Evolutionary conservation across 129 eudicot genomes (phyloP).

Genomic region (Saussurea involucrata): DNA sequence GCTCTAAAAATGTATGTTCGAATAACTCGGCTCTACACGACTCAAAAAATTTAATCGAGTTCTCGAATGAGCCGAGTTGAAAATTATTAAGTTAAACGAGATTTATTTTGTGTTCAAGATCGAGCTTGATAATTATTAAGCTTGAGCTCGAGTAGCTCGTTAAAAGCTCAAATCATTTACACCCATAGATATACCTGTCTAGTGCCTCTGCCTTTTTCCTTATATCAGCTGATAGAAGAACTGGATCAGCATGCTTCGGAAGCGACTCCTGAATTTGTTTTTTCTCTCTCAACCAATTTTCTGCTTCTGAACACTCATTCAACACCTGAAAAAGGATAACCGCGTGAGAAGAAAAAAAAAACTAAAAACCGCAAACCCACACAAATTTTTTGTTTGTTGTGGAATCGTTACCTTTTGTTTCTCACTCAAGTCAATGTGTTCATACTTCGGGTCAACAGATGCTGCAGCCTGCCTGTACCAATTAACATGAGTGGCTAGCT

Average conservation of each 20-base stretch:
- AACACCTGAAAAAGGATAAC: conserved; percentile 42
- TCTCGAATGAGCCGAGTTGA: too few relatives aligned
- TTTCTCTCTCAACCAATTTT: conserved; percentile 84
- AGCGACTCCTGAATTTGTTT: conserved; percentile 70
- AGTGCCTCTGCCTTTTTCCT: conserved; percentile 69
- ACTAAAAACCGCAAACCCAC: background rate
- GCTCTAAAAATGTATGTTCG: too few relatives aligned
- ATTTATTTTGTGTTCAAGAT: too few relatives aligned
- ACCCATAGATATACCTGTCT: conserved; percentile 65
- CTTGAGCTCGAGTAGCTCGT: too few relatives aligned
- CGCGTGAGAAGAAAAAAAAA: background rate
- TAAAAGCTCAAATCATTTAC: too few relatives aligned
- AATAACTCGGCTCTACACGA: too few relatives aligned
- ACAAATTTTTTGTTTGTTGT: background rate
- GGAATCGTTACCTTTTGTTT: conserved; percentile 61
- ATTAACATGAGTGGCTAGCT: conserved; percentile 44
- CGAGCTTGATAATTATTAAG: too few relatives aligned
- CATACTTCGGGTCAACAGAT: conserved; percentile 72
- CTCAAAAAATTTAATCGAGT: too few relatives aligned
- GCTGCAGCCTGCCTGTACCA: conserved; percentile 77
- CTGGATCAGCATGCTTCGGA: conserved; percentile 73
- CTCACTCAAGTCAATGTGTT: conserved; percentile 79
- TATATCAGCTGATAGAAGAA: conserved; percentile 65
- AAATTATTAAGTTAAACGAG: too few relatives aligned
- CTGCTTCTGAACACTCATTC: conserved; percentile 80